Percentiles rank a stretch among this genome's conserved stretches.
These are phyloP conservation scores for Magnolia changhungtana DNA, from an alignment of 164 flowering plant species.

Conservation along the genomic window DNA sequence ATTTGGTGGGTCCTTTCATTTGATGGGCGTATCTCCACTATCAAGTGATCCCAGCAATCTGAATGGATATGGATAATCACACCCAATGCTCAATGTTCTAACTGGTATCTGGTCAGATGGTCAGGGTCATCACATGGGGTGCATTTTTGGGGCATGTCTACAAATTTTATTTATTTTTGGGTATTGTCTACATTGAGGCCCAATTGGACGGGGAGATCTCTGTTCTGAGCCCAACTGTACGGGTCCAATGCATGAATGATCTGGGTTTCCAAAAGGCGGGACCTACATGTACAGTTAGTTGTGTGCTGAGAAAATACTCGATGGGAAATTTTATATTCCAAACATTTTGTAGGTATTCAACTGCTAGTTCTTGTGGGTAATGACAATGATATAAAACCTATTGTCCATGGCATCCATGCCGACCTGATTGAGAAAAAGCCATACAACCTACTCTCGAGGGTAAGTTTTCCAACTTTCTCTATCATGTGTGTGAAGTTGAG, in stretches of 20 bases:
- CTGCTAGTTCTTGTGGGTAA: background rate
- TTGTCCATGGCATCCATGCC: background rate
- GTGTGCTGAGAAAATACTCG: too few species aligned
- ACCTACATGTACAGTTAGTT: too few species aligned
- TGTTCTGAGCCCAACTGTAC: background rate
- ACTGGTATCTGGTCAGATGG: background rate
- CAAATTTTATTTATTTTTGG: background rate
- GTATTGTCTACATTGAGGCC: background rate
- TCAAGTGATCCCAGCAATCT: too few species aligned
- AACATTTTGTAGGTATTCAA: background rate
- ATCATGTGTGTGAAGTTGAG: background rate
- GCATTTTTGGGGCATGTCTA: background rate
- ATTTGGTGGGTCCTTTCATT: too few species aligned
- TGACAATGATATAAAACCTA: background rate
- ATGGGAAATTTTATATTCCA: too few species aligned
- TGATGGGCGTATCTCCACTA: too few species aligned
- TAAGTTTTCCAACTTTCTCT: background rate
- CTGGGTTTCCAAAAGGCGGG: background rate
- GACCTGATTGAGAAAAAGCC: constrained; percentile 3
- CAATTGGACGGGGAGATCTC: background rate
- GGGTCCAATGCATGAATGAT: background rate
- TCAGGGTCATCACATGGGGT: background rate
- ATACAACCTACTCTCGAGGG: background rate
- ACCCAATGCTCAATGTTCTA: too few species aligned
- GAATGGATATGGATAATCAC: too few species aligned